Evolutionary conservation across 2,329 filamentous ascomycete genomes (phyloP).

Genomic region (Apiospora malaysiana): DNA sequence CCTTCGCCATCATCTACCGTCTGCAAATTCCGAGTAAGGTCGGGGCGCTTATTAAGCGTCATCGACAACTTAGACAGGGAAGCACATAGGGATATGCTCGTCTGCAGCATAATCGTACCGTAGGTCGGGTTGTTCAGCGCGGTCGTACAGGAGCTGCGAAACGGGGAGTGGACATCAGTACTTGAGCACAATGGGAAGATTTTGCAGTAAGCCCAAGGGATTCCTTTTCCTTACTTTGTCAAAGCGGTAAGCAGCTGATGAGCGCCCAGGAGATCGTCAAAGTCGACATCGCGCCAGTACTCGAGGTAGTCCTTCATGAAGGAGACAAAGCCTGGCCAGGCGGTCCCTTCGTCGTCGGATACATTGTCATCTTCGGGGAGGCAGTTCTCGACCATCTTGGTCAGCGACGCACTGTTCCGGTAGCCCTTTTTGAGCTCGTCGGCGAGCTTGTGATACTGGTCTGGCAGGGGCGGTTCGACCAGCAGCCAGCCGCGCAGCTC

Average conservation of each 20-base stretch:
- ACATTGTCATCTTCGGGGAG: constrained; percentile 71
- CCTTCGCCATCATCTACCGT: constrained; percentile 64
- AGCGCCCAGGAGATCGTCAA: constrained; percentile 74
- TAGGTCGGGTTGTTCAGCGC: constrained; percentile 81
- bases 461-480: constrained; percentile 73
- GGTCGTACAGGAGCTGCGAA: constrained; percentile 76
- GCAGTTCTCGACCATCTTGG: constrained; percentile 65
- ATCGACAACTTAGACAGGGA: constrained; percentile 84
- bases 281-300: constrained; percentile 82
- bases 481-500: constrained; percentile 73
- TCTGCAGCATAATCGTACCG: constrained; percentile 82
- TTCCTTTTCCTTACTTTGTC: constrained; percentile 67
- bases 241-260: constrained; percentile 77
- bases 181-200: neutral
- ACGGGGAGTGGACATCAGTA: neutral
- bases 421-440: constrained; percentile 69
- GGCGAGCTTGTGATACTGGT: constrained; percentile 71
- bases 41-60: constrained; percentile 79
- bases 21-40: constrained; percentile 72
- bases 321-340: constrained; percentile 77
- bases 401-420: constrained; percentile 59
- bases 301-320: constrained; percentile 83
- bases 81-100: constrained; percentile 81
- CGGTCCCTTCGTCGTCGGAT: constrained; percentile 66
- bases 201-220: neutral